Conservation (phyloP, 805 yeast genomes). For the Pachysolen tannophilus region DNA sequence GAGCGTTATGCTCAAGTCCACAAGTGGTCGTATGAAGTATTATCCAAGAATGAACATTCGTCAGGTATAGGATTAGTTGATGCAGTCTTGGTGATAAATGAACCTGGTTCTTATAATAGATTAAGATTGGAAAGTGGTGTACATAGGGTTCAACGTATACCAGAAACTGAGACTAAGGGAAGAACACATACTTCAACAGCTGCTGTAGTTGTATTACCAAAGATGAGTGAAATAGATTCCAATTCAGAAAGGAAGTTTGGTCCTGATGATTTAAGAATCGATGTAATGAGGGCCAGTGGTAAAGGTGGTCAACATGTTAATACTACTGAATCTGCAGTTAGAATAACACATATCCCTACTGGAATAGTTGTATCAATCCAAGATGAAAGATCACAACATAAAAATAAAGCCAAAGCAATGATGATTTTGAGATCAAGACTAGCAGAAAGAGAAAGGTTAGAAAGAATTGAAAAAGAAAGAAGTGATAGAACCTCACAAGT, state of each 20-base stretch:
- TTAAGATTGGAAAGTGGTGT: constrained; percentile 89
- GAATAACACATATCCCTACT: constrained; percentile 86
- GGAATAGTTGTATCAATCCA: constrained; percentile 87
- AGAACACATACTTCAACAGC: constrained; percentile 94
- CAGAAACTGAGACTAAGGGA: constrained; percentile 90
- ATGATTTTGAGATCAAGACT: constrained; percentile 72
- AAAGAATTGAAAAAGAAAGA: constrained; percentile 57
- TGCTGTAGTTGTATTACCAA: constrained; percentile 90
- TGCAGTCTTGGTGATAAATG: constrained; percentile 68
- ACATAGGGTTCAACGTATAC: constrained; percentile 91
- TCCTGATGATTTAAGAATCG: constrained; percentile 84
- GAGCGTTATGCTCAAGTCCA: constrained; percentile 54
- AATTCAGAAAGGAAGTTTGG: constrained; percentile 62
- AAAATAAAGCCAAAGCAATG: constrained; percentile 89
- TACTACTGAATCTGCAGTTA: constrained; percentile 94
- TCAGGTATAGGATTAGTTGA: constrained; percentile 65
- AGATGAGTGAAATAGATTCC: constrained; percentile 50
- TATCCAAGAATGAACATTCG: constrained; percentile 48
- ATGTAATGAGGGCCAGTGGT: constrained; percentile 96
- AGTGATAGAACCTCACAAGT: constrained; percentile 75
- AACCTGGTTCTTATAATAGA: constrained; percentile 67
- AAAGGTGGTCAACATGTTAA: constrained; percentile 98
- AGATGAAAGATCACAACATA: constrained; percentile 92
- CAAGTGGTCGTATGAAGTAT: constrained; percentile 58
- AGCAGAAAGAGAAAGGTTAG: constrained; percentile 70